A percentile compares a stretch with the other conserved stretches of the same genome.
phyloP scores from a whole-genome alignment of 2,329 filamentous ascomycete genomes.

The Lasiodiplodia citricola region DNA sequence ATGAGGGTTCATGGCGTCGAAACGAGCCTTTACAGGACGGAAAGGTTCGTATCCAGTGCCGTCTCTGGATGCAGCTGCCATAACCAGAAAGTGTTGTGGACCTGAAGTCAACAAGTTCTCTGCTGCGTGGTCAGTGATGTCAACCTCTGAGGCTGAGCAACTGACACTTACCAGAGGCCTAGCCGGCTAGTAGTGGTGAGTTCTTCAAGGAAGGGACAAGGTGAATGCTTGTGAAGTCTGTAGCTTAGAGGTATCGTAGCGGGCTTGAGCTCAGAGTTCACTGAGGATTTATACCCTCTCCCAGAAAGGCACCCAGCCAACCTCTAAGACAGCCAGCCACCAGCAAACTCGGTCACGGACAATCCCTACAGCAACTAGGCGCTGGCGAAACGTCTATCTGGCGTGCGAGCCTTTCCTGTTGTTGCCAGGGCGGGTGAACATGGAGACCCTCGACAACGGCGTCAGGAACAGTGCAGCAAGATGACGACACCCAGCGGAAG shows the following conservation, averaged over 20 bases:
- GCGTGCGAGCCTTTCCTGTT: neutral
- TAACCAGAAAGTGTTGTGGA: neutral
- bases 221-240: neutral
- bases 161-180: neutral
- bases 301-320: neutral
- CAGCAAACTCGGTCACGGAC: neutral
- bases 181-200: neutral
- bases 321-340: neutral
- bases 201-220: neutral
- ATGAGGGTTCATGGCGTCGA: conserved; percentile 1
- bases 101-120: neutral
- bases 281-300: conserved; percentile 12
- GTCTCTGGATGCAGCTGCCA: conserved; percentile 1
- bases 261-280: neutral
- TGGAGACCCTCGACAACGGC: conserved; percentile 15
- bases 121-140: neutral
- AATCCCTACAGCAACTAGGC: conserved; percentile 7
- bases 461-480: neutral
- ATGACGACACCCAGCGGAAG: neutral
- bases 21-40: neutral
- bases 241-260: neutral
- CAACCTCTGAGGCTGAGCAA: neutral
- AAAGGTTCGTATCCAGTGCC: neutral
- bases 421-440: conserved; percentile 5
- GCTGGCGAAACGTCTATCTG: neutral